phyloP scores from a whole-genome alignment of 768 basidiomycete species.

The Macrolepiota dolichaula region DNA sequence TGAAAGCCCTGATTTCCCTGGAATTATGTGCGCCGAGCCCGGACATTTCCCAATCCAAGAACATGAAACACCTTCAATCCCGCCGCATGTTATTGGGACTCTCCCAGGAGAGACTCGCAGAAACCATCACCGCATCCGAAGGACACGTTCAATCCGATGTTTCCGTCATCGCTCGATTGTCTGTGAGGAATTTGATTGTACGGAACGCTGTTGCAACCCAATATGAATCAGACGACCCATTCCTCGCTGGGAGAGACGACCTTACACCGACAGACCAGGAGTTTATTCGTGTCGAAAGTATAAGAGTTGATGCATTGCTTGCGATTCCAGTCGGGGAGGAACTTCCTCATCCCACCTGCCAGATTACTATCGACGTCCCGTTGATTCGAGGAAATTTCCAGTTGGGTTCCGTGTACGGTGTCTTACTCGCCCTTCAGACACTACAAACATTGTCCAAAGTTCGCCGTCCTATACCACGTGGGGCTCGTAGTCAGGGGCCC shows the following conservation, averaged over 20 bases:
- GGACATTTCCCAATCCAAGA: constrained; percentile 34
- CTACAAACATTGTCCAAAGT: constrained; percentile 35
- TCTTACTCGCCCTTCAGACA: constrained; percentile 58
- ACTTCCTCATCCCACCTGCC: constrained; percentile 35
- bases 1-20: constrained; percentile 49
- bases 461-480: constrained; percentile 9
- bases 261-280: constrained; percentile 36
- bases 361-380: constrained; percentile 48
- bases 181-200: constrained; percentile 46
- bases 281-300: constrained; percentile 38
- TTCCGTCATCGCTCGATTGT: constrained; percentile 40
- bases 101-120: constrained; percentile 45
- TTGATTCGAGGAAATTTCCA: constrained; percentile 51
- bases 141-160: constrained; percentile 27
- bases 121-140: constrained; percentile 41
- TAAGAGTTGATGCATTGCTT: constrained; percentile 25
- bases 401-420: constrained; percentile 67
- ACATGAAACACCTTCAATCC: constrained; percentile 34
- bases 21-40: constrained; percentile 53
- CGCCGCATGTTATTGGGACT: constrained; percentile 59
- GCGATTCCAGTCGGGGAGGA: constrained; percentile 18
- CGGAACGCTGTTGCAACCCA: constrained; percentile 63
- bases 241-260: constrained; percentile 52
- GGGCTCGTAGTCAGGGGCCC: neutral
- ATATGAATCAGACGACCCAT: constrained; percentile 66